Evolutionary conservation across 306 rosid species (phyloP), one percentile per base, ranked within the genome.

Genomic region (Hippophae tibetana): DNA sequence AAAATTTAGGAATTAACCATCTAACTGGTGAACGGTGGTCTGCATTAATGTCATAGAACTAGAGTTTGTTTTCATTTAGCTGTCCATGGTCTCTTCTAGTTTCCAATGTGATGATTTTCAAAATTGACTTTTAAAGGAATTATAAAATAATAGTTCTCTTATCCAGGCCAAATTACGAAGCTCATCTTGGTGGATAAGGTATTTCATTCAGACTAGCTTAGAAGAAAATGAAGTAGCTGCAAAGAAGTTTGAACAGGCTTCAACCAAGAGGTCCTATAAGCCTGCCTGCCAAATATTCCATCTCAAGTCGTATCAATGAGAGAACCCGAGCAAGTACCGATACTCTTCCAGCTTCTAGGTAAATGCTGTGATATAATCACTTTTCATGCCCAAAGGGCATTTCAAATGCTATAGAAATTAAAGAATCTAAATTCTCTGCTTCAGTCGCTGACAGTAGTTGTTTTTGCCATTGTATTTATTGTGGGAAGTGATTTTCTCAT

Each of bases 171-270:
- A 93, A 80, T 72, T 93, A 69, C 89, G 99, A 62, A 93, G 97
- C 81, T 80, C 97, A 1, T 84, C 99, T 3, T 88, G 99, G 99
- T 93, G 99, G 99, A 88, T 86, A 69, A 78, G 94, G 78, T 84
- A 71, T 67, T 93, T 93, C 51, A 62, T 86, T 73, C 95, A 88
- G 77, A 84, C 68, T 42, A 77, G 72, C 68, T 72, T 93, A 70
- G 99, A 86, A 66, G 99, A 85, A 76, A 93, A 93, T 52, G 99
- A 88, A 84, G 73, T 68, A 44, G 89, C 80, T 42, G 67, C 81
- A 55, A 93, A 88, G 85, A 93, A 86, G 78, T 93, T 93, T 70
- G 94, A 84, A 53, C 99, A 84, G 72, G 95, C 90, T 68, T 79
- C 97, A 61, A 54, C 69, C 61, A 93, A 93, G 82, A 82, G 74